Evolutionary conservation across 1,139 yeast species (phyloP), one percentile per base, ranked within the genome.

Genomic region (Zygoascus hellenicus): DNA sequence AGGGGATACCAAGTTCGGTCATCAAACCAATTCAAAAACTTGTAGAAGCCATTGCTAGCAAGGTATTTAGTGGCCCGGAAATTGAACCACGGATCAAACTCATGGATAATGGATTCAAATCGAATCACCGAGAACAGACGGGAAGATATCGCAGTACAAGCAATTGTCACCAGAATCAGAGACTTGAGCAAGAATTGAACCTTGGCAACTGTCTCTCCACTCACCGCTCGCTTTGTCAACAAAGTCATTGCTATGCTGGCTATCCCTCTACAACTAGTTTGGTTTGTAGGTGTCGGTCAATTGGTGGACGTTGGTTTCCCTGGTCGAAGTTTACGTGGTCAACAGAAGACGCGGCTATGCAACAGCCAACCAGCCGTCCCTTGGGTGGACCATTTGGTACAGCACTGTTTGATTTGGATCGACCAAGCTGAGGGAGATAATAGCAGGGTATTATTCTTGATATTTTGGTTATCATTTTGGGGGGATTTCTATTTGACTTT

Each of bases 1-100:
- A 94, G 75, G 16, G 99, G 99, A 66, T 94, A 94, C 99, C 99
- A 94, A 26, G 98, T 92, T 63, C 96, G 79, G 66, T 92, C 97
- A 65, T 94, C 99, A 62, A 94, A 94, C 98, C 98, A 94, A 66
- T 94, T 94, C 64, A 92, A 76, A 61, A 94, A 94, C 55, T 89
- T 92, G 69, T 89, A 84, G 66, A 80, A 90, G 4, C 94, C 83
- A 64, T 89, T 81, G 46, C 78, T 72, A 15, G 88, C 95, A 56
- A 92, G 76, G 67, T 89, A 88, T 65, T 86, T 86, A 22, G 98
- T 86, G 42, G 98, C 98, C 58, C 98, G 74, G 71, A 80, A 92
- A 67, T 92, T 92, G 75, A 94, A 94, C 98, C 98, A 92, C 33
- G 98, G 97, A 69, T 94, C 98, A 55, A 92, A 92, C 68, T 94